Conservation (phyloP, 2,329 filamentous ascomycete genomes). For the Fusarium brevicatenulatum region DNA sequence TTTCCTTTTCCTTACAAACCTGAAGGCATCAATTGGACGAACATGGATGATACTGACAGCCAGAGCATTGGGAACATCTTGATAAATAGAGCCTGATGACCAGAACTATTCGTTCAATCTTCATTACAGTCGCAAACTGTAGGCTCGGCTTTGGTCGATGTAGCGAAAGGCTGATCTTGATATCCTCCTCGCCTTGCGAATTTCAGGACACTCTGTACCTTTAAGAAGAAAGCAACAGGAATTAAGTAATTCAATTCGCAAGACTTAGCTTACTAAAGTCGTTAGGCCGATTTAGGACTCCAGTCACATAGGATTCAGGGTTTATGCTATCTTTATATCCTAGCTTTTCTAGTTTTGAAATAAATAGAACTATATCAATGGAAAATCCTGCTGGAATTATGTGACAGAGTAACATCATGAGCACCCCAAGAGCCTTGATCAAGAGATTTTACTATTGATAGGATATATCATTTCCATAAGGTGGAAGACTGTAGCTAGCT, state of each 20-base stretch:
- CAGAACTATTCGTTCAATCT: rapidly evolving
- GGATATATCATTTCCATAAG: too few relatives aligned
- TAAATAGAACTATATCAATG: neutral
- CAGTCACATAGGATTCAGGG: neutral
- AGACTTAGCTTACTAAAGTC: neutral
- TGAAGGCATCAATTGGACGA: neutral
- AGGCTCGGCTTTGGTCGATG: neutral
- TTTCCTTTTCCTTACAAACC: neutral
- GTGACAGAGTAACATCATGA: rapidly evolving
- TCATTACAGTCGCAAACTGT: neutral
- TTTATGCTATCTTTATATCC: too few relatives aligned
- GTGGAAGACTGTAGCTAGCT: neutral
- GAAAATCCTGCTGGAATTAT: neutral
- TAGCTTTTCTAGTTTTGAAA: neutral
- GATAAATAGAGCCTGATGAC: neutral
- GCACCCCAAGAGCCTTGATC: neutral
- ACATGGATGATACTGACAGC: too few relatives aligned
- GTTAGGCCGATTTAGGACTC: neutral
- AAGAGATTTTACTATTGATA: neutral
- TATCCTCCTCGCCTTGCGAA: too few relatives aligned
- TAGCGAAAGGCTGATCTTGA: neutral
- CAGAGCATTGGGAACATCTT: neutral
- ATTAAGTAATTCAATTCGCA: rapidly evolving
- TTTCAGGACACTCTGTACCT: neutral
- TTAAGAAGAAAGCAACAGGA: too few relatives aligned